phyloP scores from a whole-genome alignment of 768 basidiomycete genomes.

The Lentinula detonsa region DNA sequence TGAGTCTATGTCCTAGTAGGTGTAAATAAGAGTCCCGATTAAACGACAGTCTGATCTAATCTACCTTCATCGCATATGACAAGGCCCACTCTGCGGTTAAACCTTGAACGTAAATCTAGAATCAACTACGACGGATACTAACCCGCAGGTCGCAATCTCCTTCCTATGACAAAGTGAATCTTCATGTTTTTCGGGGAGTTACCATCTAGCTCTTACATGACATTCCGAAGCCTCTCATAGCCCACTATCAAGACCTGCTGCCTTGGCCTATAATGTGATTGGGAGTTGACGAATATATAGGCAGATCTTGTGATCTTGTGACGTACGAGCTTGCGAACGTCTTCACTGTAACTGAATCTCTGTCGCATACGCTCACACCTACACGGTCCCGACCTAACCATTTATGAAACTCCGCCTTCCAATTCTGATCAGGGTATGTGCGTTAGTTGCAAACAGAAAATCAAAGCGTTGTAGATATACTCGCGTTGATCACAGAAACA shows the following conservation, averaged over 20 bases:
- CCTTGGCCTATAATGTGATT: slow-evolving; percentile 41
- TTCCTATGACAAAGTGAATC: slow-evolving; percentile 25
- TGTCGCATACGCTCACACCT: slow-evolving; percentile 40
- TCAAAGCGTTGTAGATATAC: slow-evolving; percentile 13
- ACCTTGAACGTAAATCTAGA: neutral
- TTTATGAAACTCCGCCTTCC: slow-evolving; percentile 93
- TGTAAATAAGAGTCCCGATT: neutral
- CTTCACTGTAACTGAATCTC: slow-evolving; percentile 23
- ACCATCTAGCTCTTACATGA: slow-evolving; percentile 52
- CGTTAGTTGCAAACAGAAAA: neutral
- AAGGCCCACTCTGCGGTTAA: slow-evolving; percentile 66
- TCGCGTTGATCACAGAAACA: slow-evolving; percentile 79
- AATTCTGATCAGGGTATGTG: slow-evolving; percentile 52
- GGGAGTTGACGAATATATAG: slow-evolving; percentile 7
- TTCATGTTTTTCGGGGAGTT: neutral
- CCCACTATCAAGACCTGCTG: slow-evolving; percentile 92
- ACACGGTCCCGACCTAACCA: slow-evolving; percentile 65
- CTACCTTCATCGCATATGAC: slow-evolving; percentile 97
- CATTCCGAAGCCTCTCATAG: slow-evolving; percentile 83
- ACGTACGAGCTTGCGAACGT: neutral
- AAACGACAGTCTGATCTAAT: slow-evolving; percentile 22
- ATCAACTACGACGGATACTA: slow-evolving; percentile 16
- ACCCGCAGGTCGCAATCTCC: slow-evolving; percentile 63
- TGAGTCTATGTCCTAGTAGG: slow-evolving; percentile 75
- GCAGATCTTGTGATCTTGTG: neutral